Conservation (phyloP, 768 basidiomycete species). For the Lactarius evosmus region DNA sequence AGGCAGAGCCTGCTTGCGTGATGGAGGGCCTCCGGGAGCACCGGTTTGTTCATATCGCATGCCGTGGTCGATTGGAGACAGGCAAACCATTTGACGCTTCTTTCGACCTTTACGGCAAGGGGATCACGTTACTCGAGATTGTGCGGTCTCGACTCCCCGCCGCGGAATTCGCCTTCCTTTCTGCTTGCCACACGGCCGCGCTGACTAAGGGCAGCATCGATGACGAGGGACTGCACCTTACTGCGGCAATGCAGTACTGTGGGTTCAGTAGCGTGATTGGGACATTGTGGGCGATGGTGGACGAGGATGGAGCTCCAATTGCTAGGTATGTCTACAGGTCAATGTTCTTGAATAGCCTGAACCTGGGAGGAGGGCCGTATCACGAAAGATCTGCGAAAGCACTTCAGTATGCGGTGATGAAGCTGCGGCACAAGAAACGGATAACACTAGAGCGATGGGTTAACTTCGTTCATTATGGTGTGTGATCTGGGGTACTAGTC, state of each 20-base stretch:
- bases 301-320: too few relatives aligned
- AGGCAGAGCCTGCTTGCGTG: neutral
- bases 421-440: too few relatives aligned
- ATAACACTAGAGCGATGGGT: too few relatives aligned
- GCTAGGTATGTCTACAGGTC: neutral
- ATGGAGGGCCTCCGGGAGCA: neutral
- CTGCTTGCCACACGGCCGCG: constrained; percentile 18
- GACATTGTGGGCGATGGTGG: too few relatives aligned
- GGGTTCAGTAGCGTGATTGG: too few relatives aligned
- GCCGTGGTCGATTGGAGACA: constrained; percentile 4
- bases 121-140: constrained; percentile 4
- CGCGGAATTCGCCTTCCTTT: too few relatives aligned
- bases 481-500: too few relatives aligned
- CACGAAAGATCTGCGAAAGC: too few relatives aligned
- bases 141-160: constrained; percentile 4
- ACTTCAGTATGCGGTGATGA: too few relatives aligned
- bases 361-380: neutral
- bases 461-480: constrained; percentile 13
- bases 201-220: neutral
- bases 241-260: too few relatives aligned
- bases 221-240: too few relatives aligned
- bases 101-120: neutral
- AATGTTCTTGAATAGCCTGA: neutral
- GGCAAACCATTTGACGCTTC: constrained; percentile 8
- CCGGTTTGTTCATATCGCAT: constrained; percentile 1